A percentile compares a stretch with the other conserved stretches of the same genome.
Conservation (phyloP, 2,329 filamentous ascomycete species). For the Epichloe festucae region DNA sequence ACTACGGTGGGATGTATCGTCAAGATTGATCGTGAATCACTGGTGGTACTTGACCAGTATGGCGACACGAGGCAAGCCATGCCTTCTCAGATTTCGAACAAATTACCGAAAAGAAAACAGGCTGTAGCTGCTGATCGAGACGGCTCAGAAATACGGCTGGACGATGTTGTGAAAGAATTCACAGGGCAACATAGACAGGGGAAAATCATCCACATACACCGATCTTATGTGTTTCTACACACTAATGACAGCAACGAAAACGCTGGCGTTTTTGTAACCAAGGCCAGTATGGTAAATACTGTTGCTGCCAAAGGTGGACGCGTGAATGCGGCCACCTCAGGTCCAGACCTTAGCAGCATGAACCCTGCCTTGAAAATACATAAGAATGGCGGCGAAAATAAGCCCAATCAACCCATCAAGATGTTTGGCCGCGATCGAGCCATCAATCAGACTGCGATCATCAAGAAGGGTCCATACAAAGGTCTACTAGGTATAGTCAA, state of each 20-base stretch:
- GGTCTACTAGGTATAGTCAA: conserved; percentile 91
- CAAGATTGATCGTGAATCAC: conserved; percentile 86
- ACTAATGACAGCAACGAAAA: conserved; percentile 78
- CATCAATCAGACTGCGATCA: conserved; percentile 82
- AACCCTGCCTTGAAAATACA: conserved; percentile 78
- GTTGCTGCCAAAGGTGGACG: conserved; percentile 90
- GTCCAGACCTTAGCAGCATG: conserved; percentile 78
- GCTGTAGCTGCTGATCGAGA: conserved; percentile 87
- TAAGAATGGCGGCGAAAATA: conserved; percentile 38
- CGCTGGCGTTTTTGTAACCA: conserved; percentile 76
- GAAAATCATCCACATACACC: conserved; percentile 85
- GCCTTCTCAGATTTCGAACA: conserved; percentile 85
- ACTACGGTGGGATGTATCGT: conserved; percentile 87
- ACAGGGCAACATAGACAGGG: conserved; percentile 71
- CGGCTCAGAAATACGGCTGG: conserved; percentile 80
- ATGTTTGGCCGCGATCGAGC: conserved; percentile 70
- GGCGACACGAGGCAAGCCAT: conserved; percentile 70
- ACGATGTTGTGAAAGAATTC: conserved; percentile 85
- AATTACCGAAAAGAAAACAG: conserved; percentile 67
- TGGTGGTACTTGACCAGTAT: conserved; percentile 83
- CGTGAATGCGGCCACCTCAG: conserved; percentile 43
- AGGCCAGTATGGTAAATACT: conserved; percentile 74
- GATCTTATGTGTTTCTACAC: conserved; percentile 83
- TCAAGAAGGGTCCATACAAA: conserved; percentile 81
- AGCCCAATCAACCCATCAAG: conserved; percentile 50